phyloP scores from a whole-genome alignment of 2,329 filamentous ascomycete species.

The Fusarium proliferatum region DNA sequence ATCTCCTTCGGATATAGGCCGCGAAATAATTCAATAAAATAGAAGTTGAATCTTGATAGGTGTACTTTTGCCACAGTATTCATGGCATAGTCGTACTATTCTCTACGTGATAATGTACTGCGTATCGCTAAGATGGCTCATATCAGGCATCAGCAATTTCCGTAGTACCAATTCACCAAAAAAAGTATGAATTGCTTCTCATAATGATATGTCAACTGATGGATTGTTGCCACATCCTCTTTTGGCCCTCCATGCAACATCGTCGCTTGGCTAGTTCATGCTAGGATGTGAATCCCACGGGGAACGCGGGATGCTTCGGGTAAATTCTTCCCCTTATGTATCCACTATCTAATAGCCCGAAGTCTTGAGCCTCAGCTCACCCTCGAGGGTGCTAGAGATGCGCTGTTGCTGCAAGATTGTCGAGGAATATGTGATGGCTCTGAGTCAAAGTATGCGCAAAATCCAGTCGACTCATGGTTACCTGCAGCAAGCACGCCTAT shows the following conservation, averaged over 20 bases:
- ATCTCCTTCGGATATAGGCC: too few species aligned
- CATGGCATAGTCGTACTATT: not conserved
- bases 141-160: rapidly evolving
- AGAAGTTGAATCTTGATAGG: not conserved
- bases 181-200: rapidly evolving
- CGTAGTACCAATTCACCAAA: rapidly evolving
- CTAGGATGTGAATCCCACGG: not conserved
- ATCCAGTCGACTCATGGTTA: rapidly evolving
- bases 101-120: rapidly evolving
- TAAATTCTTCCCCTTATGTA: too few species aligned
- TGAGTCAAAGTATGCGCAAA: not conserved
- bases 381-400: too few species aligned
- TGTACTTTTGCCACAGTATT: too few species aligned
- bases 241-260: not conserved
- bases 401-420: too few species aligned
- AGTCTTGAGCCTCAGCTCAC: too few species aligned
- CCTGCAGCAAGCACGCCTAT: not conserved
- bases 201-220: not conserved
- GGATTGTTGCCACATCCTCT: not conserved
- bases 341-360: too few species aligned
- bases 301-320: not conserved
- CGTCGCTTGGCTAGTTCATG: not conserved
- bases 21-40: rapidly evolving
- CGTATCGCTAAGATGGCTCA: rapidly evolving
- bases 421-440: too few species aligned